Base-by-base conservation (phyloP, 1,284 basidiomycete genomes). In the Ganoderma multipileum region DNA sequence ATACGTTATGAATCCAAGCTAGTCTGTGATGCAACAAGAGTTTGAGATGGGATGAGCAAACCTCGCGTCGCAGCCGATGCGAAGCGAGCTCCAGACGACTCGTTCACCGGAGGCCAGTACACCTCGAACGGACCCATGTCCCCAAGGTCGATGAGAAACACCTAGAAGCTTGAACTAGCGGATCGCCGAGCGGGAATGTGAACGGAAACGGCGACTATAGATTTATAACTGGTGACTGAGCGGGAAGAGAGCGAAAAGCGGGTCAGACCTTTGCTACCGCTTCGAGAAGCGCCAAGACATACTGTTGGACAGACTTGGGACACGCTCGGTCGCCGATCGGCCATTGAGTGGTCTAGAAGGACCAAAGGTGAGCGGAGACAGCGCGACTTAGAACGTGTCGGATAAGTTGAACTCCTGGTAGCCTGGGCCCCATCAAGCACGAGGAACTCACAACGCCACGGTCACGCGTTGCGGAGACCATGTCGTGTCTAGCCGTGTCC, bases 401-500 rank as follows among this genome's bases (percentile, higher is more conserved):
- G 44, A 8, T 23, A 11, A 47, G 44, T 7, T 33, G 33, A 7
- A 3, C 33, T 33, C 33, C 7, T 7, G 7, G 33, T 33, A 33
- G 7, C 52, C 12, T 30, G 23, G 18, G 26, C 47, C 26, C 1
- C 6, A 12, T 26, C 16, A 28, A 30, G 52, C 38, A 39, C 38
- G 38, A 39, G 38, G 30, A 20, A 33, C 30, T 2, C 11, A 38
- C 7, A 36, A 58, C 55, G 26, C 52, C 55, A 38, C 55, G 55
- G 55, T 57, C 55, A 57, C 55, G n/a, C n/a, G n/a, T n/a, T n/a
- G n/a, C n/a, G n/a, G n/a, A n/a, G 52, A 54, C 5, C 28, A 30
- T 36, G 16, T 38, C 33, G n/a, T 36, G 55, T 20, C 55, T 11
- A 36, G 20, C 1, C 55, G n/a, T 58, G 55, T 58, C n/a, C 36